A percentile compares a stretch with the other conserved stretches of the same genome.
phyloP scores from a whole-genome alignment of 2,329 filamentous ascomycete species.

The Pseudonectria foliicola region DNA sequence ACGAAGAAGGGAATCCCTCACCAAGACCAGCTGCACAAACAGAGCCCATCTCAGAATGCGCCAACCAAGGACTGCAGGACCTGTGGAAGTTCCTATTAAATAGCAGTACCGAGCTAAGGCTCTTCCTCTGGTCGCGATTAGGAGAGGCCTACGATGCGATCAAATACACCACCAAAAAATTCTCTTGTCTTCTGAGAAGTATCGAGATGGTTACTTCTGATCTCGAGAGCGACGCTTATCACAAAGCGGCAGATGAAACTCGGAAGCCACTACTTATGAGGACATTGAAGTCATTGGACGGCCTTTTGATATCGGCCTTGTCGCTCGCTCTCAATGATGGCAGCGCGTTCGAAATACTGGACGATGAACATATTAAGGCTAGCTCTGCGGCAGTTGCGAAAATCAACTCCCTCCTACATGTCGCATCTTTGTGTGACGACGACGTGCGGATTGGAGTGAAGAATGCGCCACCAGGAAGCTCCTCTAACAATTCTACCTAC shows the following conservation, averaged over 20 bases:
- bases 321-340: constrained; percentile 59
- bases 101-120: constrained; percentile 72
- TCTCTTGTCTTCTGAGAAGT: constrained; percentile 78
- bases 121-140: constrained; percentile 88
- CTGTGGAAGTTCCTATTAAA: constrained; percentile 79
- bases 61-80: constrained; percentile 57
- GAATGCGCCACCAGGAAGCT: constrained; percentile 49
- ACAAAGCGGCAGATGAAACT: constrained; percentile 50
- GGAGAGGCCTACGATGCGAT: constrained; percentile 83
- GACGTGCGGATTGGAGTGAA: constrained; percentile 71
- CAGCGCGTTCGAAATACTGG: constrained; percentile 73
- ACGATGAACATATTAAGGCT: constrained; percentile 67
- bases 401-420: constrained; percentile 68
- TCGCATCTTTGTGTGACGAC: constrained; percentile 76
- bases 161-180: constrained; percentile 76
- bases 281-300: constrained; percentile 72
- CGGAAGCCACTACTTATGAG: constrained; percentile 67
- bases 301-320: constrained; percentile 66
- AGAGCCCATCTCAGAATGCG: constrained; percentile 43
- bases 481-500: constrained; percentile 49
- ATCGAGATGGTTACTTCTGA: constrained; percentile 73
- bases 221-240: constrained; percentile 55
- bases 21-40: constrained; percentile 11
- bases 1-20: constrained; percentile 11
- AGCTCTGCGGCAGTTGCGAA: constrained; percentile 66